Evolutionary conservation across 805 yeast species (phyloP).

Genomic region (Deakozyma indianensis): DNA sequence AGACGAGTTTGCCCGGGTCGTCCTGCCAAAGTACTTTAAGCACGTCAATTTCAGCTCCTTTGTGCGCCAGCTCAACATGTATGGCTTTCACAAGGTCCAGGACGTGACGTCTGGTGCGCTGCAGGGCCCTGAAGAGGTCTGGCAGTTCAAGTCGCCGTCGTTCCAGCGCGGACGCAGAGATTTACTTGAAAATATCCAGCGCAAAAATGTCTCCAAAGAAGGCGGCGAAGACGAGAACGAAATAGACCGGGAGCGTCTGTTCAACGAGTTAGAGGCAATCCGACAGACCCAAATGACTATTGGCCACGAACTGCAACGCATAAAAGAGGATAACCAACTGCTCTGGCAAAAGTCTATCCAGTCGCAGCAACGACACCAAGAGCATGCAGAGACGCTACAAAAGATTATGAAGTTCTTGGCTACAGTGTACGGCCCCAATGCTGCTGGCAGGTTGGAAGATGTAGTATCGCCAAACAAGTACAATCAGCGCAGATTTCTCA

Average conservation of each 20-base stretch:
- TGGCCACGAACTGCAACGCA: conserved; percentile 69
- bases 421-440: conserved; percentile 51
- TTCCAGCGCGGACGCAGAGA: conserved; percentile 72
- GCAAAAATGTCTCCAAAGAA: conserved; percentile 43
- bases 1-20: conserved; percentile 67
- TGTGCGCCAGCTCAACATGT: conserved; percentile 94
- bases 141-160: conserved; percentile 79
- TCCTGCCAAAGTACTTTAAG: conserved; percentile 85
- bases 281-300: conserved; percentile 69
- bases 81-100: conserved; percentile 98
- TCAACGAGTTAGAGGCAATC: conserved; percentile 61
- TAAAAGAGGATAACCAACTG: conserved; percentile 75
- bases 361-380: conserved; percentile 71
- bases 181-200: conserved; percentile 65
- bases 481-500: conserved; percentile 11
- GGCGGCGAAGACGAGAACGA: conserved; percentile 28
- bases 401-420: conserved; percentile 80
- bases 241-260: conserved; percentile 36
- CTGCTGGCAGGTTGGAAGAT: conserved; percentile 31
- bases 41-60: conserved; percentile 92
- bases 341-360: conserved; percentile 81
- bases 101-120: conserved; percentile 59
- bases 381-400: conserved; percentile 78
- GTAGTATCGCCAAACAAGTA: conserved; percentile 10
- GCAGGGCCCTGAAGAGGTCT: conserved; percentile 52